These are phyloP conservation scores for Sporothrix protearum DNA, from an alignment of 2,329 filamentous ascomycete species.

Conservation along the genomic window DNA sequence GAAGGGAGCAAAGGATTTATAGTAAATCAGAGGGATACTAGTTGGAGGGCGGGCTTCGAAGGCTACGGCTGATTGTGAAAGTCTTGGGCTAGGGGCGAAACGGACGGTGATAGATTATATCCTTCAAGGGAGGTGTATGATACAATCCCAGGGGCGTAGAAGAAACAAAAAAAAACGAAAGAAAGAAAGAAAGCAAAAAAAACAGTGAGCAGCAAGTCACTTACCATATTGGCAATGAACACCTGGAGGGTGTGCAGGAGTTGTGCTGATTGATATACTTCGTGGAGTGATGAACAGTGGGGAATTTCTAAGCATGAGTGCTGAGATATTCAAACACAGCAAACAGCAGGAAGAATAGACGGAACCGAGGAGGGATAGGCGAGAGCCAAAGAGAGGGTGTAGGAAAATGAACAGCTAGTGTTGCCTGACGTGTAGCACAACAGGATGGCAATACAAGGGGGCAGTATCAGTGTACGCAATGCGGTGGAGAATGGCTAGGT, in stretches of 20 bases:
- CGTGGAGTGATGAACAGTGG: constrained; percentile 23
- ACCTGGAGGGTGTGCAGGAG: constrained; percentile 38
- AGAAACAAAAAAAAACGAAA: constrained; percentile 34
- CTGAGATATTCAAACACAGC: background rate
- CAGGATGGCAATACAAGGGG: constrained; percentile 17
- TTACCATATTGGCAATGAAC: constrained; percentile 48
- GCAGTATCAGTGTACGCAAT: constrained; percentile 11
- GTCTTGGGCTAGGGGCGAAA: constrained; percentile 15
- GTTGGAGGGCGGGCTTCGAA: background rate
- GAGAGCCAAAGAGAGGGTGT: constrained; percentile 9
- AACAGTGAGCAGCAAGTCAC: no score
- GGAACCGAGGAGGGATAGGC: background rate
- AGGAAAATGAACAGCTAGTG: constrained; percentile 5
- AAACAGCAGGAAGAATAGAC: background rate
- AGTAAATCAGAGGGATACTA: background rate
- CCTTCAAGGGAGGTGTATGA: background rate
- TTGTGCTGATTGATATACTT: constrained; percentile 33
- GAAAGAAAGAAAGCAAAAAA: constrained; percentile 22
- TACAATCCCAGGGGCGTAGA: background rate
- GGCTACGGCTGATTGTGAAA: constrained; percentile 16
- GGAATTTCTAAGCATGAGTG: constrained; percentile 4
- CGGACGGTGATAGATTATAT: background rate
- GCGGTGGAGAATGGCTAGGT: constrained; percentile 12
- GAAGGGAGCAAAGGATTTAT: background rate
- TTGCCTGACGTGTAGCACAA: constrained; percentile 17